Conservation (phyloP, 345 rosid genomes). For the Carallia pectinifolia region DNA sequence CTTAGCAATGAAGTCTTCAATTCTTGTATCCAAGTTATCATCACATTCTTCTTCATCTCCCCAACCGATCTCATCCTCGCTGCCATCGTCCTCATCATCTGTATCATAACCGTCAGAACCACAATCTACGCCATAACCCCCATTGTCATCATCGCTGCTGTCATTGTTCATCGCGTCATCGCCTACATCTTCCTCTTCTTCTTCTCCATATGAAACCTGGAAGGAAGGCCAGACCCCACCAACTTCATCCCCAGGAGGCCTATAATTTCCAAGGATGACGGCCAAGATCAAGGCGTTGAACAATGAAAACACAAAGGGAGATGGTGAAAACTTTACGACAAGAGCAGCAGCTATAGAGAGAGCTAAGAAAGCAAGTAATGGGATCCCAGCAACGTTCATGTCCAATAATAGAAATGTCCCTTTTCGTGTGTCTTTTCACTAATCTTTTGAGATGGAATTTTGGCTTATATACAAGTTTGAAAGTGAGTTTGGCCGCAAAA, state of each 20-base stretch:
- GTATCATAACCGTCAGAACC: constrained; percentile 8
- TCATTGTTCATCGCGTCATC: constrained; percentile 4
- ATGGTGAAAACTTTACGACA: constrained; percentile 13
- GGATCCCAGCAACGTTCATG: constrained; percentile 32
- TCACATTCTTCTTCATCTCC: constrained; percentile 23
- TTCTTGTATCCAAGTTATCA: constrained; percentile 30
- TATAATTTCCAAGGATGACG: constrained; percentile 24
- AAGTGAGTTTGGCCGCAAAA: neutral
- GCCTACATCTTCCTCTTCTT: neutral
- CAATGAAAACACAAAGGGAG: constrained; percentile 26
- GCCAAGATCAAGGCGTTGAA: constrained; percentile 30
- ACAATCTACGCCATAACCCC: neutral
- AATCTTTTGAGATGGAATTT: neutral
- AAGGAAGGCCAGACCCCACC: constrained; percentile 9
- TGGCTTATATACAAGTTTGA: neutral
- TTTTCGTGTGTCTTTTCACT: neutral
- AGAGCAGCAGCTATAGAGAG: constrained; percentile 14
- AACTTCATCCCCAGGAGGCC: constrained; percentile 7
- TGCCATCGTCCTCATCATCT: constrained; percentile 13
- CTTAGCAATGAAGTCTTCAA: constrained; percentile 51
- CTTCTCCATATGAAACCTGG: constrained; percentile 6
- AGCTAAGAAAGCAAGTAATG: constrained; percentile 12
- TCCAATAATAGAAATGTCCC: neutral
- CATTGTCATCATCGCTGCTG: constrained; percentile 12
- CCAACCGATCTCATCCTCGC: constrained; percentile 17